Percentiles rank a stretch among this genome's conserved stretches.
Conservation (phyloP, 345 rosid species). For the Eucalyptus paniculata region DNA sequence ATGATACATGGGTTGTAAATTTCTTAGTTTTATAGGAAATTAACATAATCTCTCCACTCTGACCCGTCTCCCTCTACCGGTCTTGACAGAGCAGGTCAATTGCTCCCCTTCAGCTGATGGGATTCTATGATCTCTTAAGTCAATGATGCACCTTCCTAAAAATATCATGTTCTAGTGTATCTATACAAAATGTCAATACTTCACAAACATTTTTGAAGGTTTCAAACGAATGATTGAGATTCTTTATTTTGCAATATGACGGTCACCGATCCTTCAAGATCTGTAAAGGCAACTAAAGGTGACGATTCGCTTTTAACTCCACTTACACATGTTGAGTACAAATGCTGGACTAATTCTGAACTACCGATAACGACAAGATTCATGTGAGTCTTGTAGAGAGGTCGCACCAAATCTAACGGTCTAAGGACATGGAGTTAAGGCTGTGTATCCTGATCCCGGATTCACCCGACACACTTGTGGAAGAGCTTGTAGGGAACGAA, state of each 20-base stretch:
- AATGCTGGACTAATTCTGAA: background rate
- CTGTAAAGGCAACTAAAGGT: background rate
- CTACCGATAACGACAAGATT: rapidly evolving
- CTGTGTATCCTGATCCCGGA: background rate
- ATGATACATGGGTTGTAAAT: background rate
- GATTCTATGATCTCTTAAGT: background rate
- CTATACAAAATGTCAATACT: rapidly evolving
- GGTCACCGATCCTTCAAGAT: rapidly evolving
- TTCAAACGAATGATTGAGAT: background rate
- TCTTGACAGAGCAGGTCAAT: background rate
- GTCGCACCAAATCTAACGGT: background rate
- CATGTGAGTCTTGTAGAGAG: background rate
- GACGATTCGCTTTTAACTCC: background rate
- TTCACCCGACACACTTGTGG: background rate
- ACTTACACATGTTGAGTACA: background rate
- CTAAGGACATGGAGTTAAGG: background rate
- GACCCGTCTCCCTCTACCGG: background rate
- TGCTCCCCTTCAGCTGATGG: background rate
- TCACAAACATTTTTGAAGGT: background rate
- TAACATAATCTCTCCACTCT: background rate
- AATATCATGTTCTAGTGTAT: background rate
- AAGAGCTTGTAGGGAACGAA: background rate
- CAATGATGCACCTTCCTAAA: background rate
- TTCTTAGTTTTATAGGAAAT: background rate
- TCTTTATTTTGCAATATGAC: background rate